Evolutionary conservation across 2,329 filamentous ascomycete genomes (phyloP), one percentile per base, ranked within the genome.

Genomic region (Ophiocordyceps camponoti-leonardi): DNA sequence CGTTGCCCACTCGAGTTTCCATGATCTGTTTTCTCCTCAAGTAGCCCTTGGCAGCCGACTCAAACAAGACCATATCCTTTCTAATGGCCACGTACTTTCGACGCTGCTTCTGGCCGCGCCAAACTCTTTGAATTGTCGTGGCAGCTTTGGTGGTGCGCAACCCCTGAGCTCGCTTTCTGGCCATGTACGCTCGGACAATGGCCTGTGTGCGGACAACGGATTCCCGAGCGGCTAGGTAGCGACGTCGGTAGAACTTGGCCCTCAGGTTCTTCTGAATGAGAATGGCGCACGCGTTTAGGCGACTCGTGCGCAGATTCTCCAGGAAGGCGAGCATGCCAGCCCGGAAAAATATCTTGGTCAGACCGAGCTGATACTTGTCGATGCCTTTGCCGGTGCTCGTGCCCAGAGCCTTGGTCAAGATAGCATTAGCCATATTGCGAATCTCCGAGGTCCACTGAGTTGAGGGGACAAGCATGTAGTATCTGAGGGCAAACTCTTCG

Each of bases 331-430:
- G 80, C 92, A 98, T 98, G 63, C 92, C 92, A 46, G 92, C 92
- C 49, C 92, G 83, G 79, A 98, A 98, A 69, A 98, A 98, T 60
- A 98, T 95, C 69, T 98, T 98, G 45, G 90, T 96, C 52, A 96
- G 71, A 67, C 92, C 92, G 51, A 98, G 77, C 66, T 98, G 92
- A 60, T 96, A 98, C 66, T 94, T 98, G 68, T 96, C 92, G 45
- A 81, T 66, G 43, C 81, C 82, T 54, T 82, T 77, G 48, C 77
- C 78, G 41, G 73, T 85, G 53, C 78, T 79, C 49, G 83, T 79
- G 47, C 86, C 90, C 28, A 98, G 72, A 1, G 88, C 92, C 64
- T 88, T 92, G 48, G 77, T 81, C 51, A 98, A 66, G 56, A 98
- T 98, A 19, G 83, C 83, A 61, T 94, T 86, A 42, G 88, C 92